Evolutionary conservation across 2,329 filamentous ascomycete species (phyloP), one percentile per base, ranked within the genome.

Genomic region (Calycina herbarum): DNA sequence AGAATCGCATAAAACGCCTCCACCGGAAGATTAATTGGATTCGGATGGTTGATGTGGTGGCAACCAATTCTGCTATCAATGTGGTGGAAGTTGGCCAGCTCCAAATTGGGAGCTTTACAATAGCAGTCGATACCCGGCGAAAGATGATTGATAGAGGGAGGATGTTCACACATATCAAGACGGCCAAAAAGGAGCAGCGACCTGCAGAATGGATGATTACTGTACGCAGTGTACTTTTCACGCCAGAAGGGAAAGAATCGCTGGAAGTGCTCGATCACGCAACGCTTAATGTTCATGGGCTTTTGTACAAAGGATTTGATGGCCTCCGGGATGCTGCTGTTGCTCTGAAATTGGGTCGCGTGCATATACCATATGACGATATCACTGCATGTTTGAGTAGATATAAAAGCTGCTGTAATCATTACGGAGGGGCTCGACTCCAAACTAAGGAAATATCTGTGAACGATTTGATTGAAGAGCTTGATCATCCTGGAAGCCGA

Each of bases 161-260:
- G 57, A 89, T 96, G 73, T 97, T 97, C 78, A 89, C 94, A 72
- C 92, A 93, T 74, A 85, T 90, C 77, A 88, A 88, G 74, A 82
- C 88, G 69, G 82, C 86, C 69, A 83, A 83, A 56, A 82, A 83
- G 33, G 81, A 87, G 60, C 88, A 90, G 72, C 84, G 86, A 58
- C 93, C 95, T 48, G 94, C 94, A 1, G 96, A 99, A 81, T 99
- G 96, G 94, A 94, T 96, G 69, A 85, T 96, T 73, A 90, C 90
- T 7, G 79, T 94, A 61, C 88, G 92, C 67, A 97, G 94, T 77
- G 85, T 98, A 58, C 82, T 98, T 6, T 96, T 99, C 73, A 96
- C 92, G 0, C 88, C 93, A 1, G 89, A 96, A 65, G 93, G 93
- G 40, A 85, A 85, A 63, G 93, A 98, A 65, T 90, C 93, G 1